Base-by-base conservation (phyloP, 2,329 filamentous ascomycete species). In the Cercospora sp. region DNA sequence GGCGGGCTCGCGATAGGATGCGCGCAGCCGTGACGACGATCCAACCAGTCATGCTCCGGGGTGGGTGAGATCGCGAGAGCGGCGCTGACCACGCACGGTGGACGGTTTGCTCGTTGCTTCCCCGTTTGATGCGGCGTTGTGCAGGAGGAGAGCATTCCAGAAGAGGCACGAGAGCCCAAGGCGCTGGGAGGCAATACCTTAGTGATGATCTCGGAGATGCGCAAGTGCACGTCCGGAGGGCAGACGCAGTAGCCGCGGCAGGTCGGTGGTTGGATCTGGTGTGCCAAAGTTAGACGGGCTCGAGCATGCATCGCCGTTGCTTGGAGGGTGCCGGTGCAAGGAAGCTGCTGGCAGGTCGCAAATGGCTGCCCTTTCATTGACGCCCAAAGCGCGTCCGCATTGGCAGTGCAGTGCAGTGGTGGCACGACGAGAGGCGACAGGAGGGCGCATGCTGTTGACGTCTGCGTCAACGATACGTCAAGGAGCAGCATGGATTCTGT, bases 1-100 rank as follows among this genome's bases (percentile, higher is more conserved):
- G 48, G 36, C 62, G 45, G 31, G 62, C 62, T 28, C 18, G 6
- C 5, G 48, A 42, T 57, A 42, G 51, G 51, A 64, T 64, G 51
- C 48, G 48, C 60, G 20, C 45, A 36, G 20, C 40, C 60, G 60
- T 18, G 36, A 31, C 61, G 48, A 18, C 10, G 61, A 55, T 57
- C 45, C 18, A 6, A 48, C 62, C 45, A 30, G 62, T 64, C 62
- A 59, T 58, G 33, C 6, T 1, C 28, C 28, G 28, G 55, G 55
- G 16, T 10, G 8, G 2, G 55, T n/a, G 55, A 58, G 28, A 58
- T 33, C 28, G 28, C 51, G 51, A 57, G 33, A 36, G 33, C 33
- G 33, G 33, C 33, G 13, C 33, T 36, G 33, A 36, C 13, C 33
- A 40, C 33, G 33, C 33, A 40, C 33, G 33, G 13, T 16, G 33